Evolutionary conservation across 495 filamentous ascomycete genomes (phyloP).

Genomic region (Penicillium atrosanguineum): DNA sequence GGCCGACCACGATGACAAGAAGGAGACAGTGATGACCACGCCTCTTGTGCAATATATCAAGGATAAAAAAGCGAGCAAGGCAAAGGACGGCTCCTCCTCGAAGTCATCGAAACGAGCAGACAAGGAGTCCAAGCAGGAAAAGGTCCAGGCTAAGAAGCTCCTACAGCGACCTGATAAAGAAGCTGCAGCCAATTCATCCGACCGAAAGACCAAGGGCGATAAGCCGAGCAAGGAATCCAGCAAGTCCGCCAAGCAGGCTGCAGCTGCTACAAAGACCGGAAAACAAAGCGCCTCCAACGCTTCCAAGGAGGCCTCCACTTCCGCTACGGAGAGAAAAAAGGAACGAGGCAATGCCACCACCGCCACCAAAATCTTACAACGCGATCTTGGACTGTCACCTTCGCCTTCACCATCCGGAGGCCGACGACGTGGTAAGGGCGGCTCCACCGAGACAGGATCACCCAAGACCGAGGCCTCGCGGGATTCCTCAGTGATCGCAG

Average conservation of each 20-base stretch:
- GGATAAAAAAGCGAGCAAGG: slow-evolving; percentile 87
- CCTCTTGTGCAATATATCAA: slow-evolving; percentile 87
- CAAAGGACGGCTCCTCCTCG: slow-evolving; percentile 59
- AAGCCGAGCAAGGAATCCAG: slow-evolving; percentile 70
- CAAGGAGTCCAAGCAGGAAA: slow-evolving; percentile 60
- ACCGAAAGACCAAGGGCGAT: slow-evolving; percentile 55
- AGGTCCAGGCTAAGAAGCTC: slow-evolving; percentile 51
- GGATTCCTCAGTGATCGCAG: slow-evolving; percentile 29
- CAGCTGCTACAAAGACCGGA: slow-evolving; percentile 33
- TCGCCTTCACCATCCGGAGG: slow-evolving; percentile 50
- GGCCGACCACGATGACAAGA: slow-evolving; percentile 51
- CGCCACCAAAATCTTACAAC: slow-evolving; percentile 82
- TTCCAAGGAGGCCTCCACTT: slow-evolving; percentile 30
- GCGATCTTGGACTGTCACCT: slow-evolving; percentile 78
- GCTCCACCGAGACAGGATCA: slow-evolving; percentile 31
- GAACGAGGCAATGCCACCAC: slow-evolving; percentile 71
- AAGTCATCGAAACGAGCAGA: slow-evolving; percentile 59
- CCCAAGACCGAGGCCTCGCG: slow-evolving; percentile 25
- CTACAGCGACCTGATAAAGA: slow-evolving; percentile 47
- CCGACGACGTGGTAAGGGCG: slow-evolving; percentile 43
- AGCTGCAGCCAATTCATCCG: slow-evolving; percentile 24
- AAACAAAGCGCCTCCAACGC: slow-evolving; percentile 30
- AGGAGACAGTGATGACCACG: slow-evolving; percentile 71
- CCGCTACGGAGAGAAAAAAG: slow-evolving; percentile 49
- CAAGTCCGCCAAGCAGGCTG: slow-evolving; percentile 73